Percentiles rank a stretch among this genome's conserved stretches.
These are phyloP conservation scores for Sporothrix inflata DNA, from an alignment of 2,329 filamentous ascomycete species.

Conservation along the genomic window DNA sequence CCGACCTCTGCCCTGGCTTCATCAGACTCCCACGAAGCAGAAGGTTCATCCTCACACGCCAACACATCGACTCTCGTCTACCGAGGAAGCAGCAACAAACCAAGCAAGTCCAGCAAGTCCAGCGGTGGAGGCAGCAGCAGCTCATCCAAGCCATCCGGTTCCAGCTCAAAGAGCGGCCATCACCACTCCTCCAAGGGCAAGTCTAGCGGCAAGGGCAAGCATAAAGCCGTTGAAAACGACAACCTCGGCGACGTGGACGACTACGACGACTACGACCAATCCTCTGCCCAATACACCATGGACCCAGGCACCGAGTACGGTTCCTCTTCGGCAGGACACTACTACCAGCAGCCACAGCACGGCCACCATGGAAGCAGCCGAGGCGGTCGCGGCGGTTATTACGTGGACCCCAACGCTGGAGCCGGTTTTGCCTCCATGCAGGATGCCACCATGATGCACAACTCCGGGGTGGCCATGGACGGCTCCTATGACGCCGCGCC, in stretches of 20 bases:
- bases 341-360: background rate
- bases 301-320: background rate
- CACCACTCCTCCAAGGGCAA: slow-evolving; percentile 11
- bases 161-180: slow-evolving; percentile 4
- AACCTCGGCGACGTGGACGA: background rate
- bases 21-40: slow-evolving; percentile 16
- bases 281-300: background rate
- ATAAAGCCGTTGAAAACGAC: background rate
- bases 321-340: background rate
- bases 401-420: slow-evolving; percentile 4
- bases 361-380: slow-evolving; percentile 9
- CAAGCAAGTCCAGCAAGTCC: background rate
- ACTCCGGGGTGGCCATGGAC: background rate
- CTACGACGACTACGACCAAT: background rate
- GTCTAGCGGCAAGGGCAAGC: slow-evolving; percentile 3
- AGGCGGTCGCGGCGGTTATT: background rate
- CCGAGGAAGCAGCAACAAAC: slow-evolving; percentile 11
- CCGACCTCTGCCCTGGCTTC: background rate
- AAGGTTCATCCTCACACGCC: background rate
- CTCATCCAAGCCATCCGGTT: background rate
- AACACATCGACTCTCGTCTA: slow-evolving; percentile 4
- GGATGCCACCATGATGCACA: background rate
- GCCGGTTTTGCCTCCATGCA: background rate
- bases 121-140: background rate
- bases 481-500: background rate